Conservation (phyloP, 345 rosid genomes). For the Hibiscus trionum region DNA sequence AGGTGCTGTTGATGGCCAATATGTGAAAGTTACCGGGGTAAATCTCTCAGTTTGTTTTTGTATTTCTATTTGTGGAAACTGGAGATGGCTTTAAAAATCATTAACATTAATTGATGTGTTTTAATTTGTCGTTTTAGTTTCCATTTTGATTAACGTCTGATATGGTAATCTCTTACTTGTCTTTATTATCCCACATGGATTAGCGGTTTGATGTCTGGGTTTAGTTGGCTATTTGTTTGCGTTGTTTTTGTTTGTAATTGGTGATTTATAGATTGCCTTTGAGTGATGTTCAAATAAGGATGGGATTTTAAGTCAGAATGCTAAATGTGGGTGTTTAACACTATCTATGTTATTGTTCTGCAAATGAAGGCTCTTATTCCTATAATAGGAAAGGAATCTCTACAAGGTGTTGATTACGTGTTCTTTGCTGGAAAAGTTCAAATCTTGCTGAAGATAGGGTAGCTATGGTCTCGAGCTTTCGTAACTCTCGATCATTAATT, state of each 20-base stretch:
- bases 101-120: background rate
- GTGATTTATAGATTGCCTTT: conserved; percentile 1
- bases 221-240: background rate
- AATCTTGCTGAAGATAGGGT: background rate
- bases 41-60: background rate
- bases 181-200: background rate
- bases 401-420: background rate
- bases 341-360: background rate
- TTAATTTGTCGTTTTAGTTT: background rate
- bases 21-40: conserved; percentile 95
- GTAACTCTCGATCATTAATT: background rate
- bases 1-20: conserved; percentile 88
- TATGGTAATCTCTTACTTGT: background rate
- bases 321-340: conserved; percentile 1
- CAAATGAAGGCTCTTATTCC: background rate
- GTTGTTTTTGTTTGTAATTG: background rate
- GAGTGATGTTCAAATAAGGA: background rate
- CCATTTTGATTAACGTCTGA: background rate
- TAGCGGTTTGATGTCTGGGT: conserved; percentile 1
- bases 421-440: background rate
- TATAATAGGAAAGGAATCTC: background rate
- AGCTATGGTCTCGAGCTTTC: background rate
- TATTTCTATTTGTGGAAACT: background rate
- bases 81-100: background rate
- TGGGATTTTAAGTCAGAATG: background rate